Percentiles rank a stretch among this genome's conserved stretches.
phyloP scores from a whole-genome alignment of 331 rosid genomes.

The Quercus phellos region DNA sequence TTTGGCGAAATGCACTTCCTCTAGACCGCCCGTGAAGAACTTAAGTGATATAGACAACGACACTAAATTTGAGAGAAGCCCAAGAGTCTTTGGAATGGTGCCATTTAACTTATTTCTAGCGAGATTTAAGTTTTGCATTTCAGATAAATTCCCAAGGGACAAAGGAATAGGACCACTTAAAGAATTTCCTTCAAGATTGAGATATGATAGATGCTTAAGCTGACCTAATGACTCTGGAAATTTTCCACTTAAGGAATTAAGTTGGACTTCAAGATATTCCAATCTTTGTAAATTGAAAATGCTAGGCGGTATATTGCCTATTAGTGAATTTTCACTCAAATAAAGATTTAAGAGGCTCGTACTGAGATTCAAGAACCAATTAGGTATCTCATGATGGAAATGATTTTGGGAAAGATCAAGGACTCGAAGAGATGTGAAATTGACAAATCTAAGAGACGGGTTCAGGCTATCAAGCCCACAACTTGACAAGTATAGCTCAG shows the following conservation, averaged over 20 bases:
- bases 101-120: slow-evolving; percentile 23
- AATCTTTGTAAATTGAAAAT: background rate
- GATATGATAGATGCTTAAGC: slow-evolving; percentile 24
- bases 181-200: slow-evolving; percentile 23
- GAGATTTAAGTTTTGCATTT: slow-evolving; percentile 21
- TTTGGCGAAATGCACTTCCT: slow-evolving; percentile 3
- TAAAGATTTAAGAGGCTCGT: slow-evolving; percentile 14
- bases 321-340: background rate
- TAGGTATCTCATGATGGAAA: slow-evolving; percentile 20
- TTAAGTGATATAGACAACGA: slow-evolving; percentile 21
- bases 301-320: slow-evolving; percentile 17
- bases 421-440: slow-evolving; percentile 25
- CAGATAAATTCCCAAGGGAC: slow-evolving; percentile 28
- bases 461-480: slow-evolving; percentile 13
- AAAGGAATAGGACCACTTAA: slow-evolving; percentile 15
- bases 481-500: slow-evolving; percentile 8
- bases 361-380: slow-evolving; percentile 15
- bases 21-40: slow-evolving; percentile 11
- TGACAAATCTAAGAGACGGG: slow-evolving; percentile 9
- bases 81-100: slow-evolving; percentile 21
- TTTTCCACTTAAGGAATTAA: slow-evolving; percentile 18
- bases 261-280: slow-evolving; percentile 18
- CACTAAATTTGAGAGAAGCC: slow-evolving; percentile 12
- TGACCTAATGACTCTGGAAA: slow-evolving; percentile 24
- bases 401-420: slow-evolving; percentile 33